Percentiles rank a stretch among this genome's conserved stretches.
These are phyloP conservation scores for Penicillium capsulatum DNA, from an alignment of 2,329 filamentous ascomycete genomes.

Conservation along the genomic window DNA sequence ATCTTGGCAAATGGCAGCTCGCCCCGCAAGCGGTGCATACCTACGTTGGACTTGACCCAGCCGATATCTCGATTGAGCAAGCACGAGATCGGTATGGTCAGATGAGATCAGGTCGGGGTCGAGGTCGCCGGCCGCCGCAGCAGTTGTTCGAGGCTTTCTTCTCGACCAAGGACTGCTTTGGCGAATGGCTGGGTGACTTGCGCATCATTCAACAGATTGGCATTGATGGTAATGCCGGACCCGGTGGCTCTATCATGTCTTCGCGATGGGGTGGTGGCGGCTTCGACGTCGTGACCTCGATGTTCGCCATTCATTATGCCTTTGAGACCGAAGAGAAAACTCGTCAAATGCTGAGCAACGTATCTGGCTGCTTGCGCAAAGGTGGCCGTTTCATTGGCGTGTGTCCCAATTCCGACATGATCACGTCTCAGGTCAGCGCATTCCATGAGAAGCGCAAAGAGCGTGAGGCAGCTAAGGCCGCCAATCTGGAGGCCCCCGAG, in stretches of 20 bases:
- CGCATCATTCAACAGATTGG: conserved; percentile 80
- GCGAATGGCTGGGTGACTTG: conserved; percentile 74
- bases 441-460: conserved; percentile 61
- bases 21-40: conserved; percentile 86
- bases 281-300: conserved; percentile 96
- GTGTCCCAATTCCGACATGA: conserved; percentile 94
- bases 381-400: conserved; percentile 91
- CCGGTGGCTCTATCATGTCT: conserved; percentile 49
- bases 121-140: conserved; percentile 51
- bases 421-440: conserved; percentile 70
- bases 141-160: conserved; percentile 80
- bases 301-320: conserved; percentile 99
- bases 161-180: conserved; percentile 87
- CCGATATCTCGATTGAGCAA: conserved; percentile 86
- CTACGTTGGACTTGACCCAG: conserved; percentile 91
- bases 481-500: conserved; percentile 35
- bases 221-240: conserved; percentile 69
- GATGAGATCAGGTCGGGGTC: conserved; percentile 58
- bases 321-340: conserved; percentile 91
- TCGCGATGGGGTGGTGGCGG: conserved; percentile 69
- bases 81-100: conserved; percentile 76
- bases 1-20: conserved; percentile 92
- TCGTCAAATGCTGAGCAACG: conserved; percentile 86
- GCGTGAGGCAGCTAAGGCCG: conserved; percentile 42
- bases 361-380: conserved; percentile 84